phyloP scores from a whole-genome alignment of 2,329 filamentous ascomycete species.

The Paracoccidioides lutzii region DNA sequence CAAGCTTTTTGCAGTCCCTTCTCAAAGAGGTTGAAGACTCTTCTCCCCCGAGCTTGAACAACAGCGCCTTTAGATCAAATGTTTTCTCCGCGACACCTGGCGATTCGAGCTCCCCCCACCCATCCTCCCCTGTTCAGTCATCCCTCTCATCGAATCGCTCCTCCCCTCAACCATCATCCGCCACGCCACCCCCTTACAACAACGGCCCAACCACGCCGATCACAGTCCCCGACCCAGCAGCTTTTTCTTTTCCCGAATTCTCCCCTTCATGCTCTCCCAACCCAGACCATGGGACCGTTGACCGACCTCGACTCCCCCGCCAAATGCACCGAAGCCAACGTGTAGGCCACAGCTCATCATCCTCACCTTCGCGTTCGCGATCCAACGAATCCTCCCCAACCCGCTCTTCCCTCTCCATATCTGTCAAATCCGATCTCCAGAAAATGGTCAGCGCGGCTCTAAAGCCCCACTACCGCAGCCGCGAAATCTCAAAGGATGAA shows the following conservation, averaged over 20 bases:
- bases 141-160: conserved; percentile 43
- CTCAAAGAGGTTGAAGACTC: conserved; percentile 71
- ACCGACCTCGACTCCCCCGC: conserved; percentile 10
- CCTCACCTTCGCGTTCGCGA: conserved; percentile 34
- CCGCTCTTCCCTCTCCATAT: conserved; percentile 55
- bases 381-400: conserved; percentile 56
- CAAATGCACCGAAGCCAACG: conserved; percentile 6
- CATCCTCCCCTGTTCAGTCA: conserved; percentile 28
- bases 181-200: conserved; percentile 56
- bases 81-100: conserved; percentile 24
- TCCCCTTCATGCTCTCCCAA: conserved; percentile 48
- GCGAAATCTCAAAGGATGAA: conserved; percentile 71
- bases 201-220: conserved; percentile 56
- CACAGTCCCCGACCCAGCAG: conserved; percentile 54
- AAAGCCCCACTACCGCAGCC: conserved; percentile 68
- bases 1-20: conserved; percentile 75
- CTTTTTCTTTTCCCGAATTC: conserved; percentile 62
- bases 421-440: conserved; percentile 78
- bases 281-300: conserved; percentile 14
- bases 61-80: conserved; percentile 21
- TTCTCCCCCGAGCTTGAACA: conserved; percentile 19
- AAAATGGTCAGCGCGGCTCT: conserved; percentile 74
- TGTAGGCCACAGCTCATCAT: conserved; percentile 24
- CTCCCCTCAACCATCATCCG: conserved; percentile 54
- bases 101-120: conserved; percentile 19